phyloP scores from a whole-genome alignment of 2,329 filamentous ascomycete genomes.

The Monosporascus sp. region DNA sequence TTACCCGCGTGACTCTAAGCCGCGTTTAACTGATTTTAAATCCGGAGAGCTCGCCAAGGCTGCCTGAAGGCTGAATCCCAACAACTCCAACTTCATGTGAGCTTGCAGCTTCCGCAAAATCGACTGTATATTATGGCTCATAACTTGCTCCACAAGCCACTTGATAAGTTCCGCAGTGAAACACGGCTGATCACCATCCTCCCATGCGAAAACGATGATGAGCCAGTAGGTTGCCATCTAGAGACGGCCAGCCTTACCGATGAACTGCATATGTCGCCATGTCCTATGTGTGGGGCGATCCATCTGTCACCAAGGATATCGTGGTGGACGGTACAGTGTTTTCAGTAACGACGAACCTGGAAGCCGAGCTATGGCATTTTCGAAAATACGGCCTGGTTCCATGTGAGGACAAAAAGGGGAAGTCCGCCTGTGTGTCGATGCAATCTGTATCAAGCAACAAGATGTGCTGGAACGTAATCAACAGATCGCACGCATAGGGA shows the following conservation, averaged over 20 bases:
- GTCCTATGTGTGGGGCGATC: conserved; percentile 2
- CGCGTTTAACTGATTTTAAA: too few relatives aligned
- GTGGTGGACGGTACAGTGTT: neutral
- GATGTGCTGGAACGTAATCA: neutral
- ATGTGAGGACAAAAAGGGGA: neutral
- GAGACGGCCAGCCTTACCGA: neutral
- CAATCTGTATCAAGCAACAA: neutral
- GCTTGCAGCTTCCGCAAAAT: too few relatives aligned
- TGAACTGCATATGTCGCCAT: neutral
- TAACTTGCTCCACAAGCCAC: neutral
- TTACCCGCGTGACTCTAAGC: too few relatives aligned
- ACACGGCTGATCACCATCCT: neutral
- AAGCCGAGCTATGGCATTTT: neutral
- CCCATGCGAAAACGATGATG: neutral
- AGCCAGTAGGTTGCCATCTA: neutral
- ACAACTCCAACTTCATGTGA: too few relatives aligned
- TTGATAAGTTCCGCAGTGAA: neutral
- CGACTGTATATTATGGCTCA: too few relatives aligned
- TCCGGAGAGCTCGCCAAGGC: too few relatives aligned
- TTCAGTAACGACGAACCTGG: neutral
- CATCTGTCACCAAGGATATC: neutral
- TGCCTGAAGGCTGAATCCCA: too few relatives aligned
- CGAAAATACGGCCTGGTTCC: neutral
- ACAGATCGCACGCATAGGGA: neutral
- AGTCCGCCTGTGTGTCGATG: neutral